phyloP scores from a whole-genome alignment of 495 filamentous ascomycete species.

The Penicillium argentinense region DNA sequence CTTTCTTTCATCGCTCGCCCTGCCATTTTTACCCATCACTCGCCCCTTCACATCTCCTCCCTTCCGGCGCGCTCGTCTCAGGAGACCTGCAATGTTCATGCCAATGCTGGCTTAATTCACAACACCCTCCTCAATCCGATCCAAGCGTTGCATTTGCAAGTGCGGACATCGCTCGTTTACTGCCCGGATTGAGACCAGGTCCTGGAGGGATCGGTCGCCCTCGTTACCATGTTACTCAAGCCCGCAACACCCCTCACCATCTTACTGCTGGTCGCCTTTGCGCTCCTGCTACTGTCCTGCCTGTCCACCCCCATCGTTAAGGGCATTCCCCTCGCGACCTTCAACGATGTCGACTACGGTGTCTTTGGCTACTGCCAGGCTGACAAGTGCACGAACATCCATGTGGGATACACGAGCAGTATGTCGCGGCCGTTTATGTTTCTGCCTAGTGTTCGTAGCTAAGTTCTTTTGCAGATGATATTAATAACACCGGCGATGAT shows the following conservation, averaged over 20 bases:
- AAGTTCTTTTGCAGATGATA: conserved; percentile 32
- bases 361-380: conserved; percentile 87
- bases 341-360: conserved; percentile 75
- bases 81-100: conserved; percentile 18
- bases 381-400: conserved; percentile 63
- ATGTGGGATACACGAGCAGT: conserved; percentile 87
- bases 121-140: background rate
- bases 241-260: conserved; percentile 91
- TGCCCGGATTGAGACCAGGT: conserved; percentile 8
- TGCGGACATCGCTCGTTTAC: conserved; percentile 11
- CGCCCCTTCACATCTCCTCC: background rate
- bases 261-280: conserved; percentile 83
- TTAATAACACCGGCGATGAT: conserved; percentile 44
- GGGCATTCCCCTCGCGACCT: conserved; percentile 77
- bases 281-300: conserved; percentile 79
- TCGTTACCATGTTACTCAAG: conserved; percentile 61
- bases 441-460: conserved; percentile 13
- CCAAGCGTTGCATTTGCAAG: conserved; percentile 4
- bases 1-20: background rate
- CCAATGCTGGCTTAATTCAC: conserved; percentile 14
- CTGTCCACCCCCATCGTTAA: conserved; percentile 92
- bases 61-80: too few relatives aligned
- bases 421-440: conserved; percentile 37
- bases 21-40: background rate
- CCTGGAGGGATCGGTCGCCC: conserved; percentile 13